A percentile compares a stretch with the other conserved stretches of the same genome.
Evolutionary conservation across 768 basidiomycete species (phyloP).

Genomic region (Cubamyces lactineus): DNA sequence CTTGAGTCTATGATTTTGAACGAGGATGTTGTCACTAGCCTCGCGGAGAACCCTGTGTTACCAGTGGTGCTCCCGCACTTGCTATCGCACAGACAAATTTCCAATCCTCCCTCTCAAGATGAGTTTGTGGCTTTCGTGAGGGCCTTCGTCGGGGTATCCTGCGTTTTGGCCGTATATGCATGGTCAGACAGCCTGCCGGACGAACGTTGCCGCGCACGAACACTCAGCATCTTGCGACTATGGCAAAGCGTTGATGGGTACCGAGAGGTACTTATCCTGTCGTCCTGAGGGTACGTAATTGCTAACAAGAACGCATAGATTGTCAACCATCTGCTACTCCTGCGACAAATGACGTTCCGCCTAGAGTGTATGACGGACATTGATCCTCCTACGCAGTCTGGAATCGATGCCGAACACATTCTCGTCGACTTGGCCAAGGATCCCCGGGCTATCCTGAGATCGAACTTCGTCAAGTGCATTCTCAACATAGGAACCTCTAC

Average conservation of each 20-base stretch:
- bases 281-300: not conserved
- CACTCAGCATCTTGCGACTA: slow-evolving; percentile 60
- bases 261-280: slow-evolving; percentile 53
- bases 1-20: slow-evolving; percentile 69
- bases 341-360: slow-evolving; percentile 73
- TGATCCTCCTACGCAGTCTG: slow-evolving; percentile 60
- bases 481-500: slow-evolving; percentile 61
- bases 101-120: slow-evolving; percentile 43
- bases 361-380: slow-evolving; percentile 73
- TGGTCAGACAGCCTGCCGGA: slow-evolving; percentile 81
- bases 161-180: slow-evolving; percentile 70
- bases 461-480: slow-evolving; percentile 61
- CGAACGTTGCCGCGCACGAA: slow-evolving; percentile 62
- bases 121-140: slow-evolving; percentile 68
- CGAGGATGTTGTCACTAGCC: slow-evolving; percentile 49
- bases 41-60: slow-evolving; percentile 46
- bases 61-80: slow-evolving; percentile 40
- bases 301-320: slow-evolving; percentile 48
- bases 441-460: slow-evolving; percentile 60
- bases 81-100: slow-evolving; percentile 39
- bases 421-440: slow-evolving; percentile 62
- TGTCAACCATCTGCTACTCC: slow-evolving; percentile 69
- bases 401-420: slow-evolving; percentile 70
- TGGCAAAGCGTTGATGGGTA: slow-evolving; percentile 76
- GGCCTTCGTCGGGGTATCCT: slow-evolving; percentile 67